Base-by-base conservation (phyloP, 345 rosid species). In the Dipteronia dyeriana region DNA sequence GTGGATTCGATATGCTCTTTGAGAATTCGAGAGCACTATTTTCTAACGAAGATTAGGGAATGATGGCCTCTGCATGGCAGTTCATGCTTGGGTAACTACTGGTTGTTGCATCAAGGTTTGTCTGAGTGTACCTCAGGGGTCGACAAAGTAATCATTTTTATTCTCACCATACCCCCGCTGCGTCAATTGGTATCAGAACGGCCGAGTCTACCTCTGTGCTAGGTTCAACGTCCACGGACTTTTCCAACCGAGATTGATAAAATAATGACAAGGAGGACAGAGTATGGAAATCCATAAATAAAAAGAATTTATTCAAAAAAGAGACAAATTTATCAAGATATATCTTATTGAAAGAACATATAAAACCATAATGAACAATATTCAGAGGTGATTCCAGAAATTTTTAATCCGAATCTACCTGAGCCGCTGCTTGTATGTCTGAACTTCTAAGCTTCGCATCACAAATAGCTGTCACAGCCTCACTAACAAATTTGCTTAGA, bases 351-450 rank as follows among this genome's bases (percentile, higher is more conserved):
- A 17, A 19, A 51, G 9, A 60, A 67, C 34, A 13, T 2, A 69
- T 17, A 53, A 68, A 43, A 16, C 45, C 43, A 62, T 11, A 12
- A 1, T 43, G 13, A 56, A 23, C 22, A 14, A 68, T 68, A 34
- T 23, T 13, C 12, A 8, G 34, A 19, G 12, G 11, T 29, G 20
- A 63, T n/a, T 23, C 34, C 76, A 61, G 9, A 63, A 74, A 62
- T 4, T 9, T 56, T 67, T 45, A 70, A 12, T 66, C 59, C 74
- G 66, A 70, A 75, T 66, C 63, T 79, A 92, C 98, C 97, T 97
- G 98, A 78, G 89, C 93, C 69, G 97, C 98, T 53, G 97, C 97
- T 82, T 88, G 99, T 78, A 94, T 91, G 82, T 97, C 99, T 10
- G 97, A 87, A 83, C 89, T 85, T 86, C 87, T 91, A 79, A 91